Evolutionary conservation across 2,329 filamentous ascomycete genomes (phyloP).

Genomic region (Plectosphaerella cucumerina): DNA sequence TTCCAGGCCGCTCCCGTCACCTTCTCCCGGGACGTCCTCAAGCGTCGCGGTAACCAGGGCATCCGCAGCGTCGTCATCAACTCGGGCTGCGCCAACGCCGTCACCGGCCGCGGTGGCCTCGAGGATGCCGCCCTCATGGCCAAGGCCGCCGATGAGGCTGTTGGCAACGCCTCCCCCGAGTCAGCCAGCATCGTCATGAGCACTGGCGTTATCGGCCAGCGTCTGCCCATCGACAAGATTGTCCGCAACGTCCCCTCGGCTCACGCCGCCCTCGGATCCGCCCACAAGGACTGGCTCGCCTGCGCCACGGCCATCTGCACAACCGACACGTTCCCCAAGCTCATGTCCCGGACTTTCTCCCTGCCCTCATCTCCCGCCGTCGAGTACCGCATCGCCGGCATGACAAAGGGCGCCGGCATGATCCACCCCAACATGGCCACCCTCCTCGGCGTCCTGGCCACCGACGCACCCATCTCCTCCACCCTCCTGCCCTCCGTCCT

Average conservation of each 20-base stretch:
- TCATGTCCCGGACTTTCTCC: slow-evolving; percentile 78
- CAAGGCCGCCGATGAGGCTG: slow-evolving; percentile 63
- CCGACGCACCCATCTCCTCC: slow-evolving; percentile 77
- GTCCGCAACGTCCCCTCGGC: slow-evolving; percentile 75
- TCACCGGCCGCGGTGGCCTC: slow-evolving; percentile 84
- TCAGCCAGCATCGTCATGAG: slow-evolving; percentile 90
- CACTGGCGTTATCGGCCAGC: slow-evolving; percentile 94
- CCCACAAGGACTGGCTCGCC: slow-evolving; percentile 81
- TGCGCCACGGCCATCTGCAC: slow-evolving; percentile 93
- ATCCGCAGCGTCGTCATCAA: slow-evolving; percentile 86
- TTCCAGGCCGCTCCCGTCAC: slow-evolving; percentile 96
- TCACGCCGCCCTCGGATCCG: slow-evolving; percentile 63
- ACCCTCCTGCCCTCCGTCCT: slow-evolving; percentile 66
- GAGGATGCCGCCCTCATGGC: slow-evolving; percentile 89
- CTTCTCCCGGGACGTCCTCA: slow-evolving; percentile 70
- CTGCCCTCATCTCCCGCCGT: slow-evolving; percentile 73
- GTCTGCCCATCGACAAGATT: slow-evolving; percentile 89
- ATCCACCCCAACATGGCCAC: slow-evolving; percentile 99
- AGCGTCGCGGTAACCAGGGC: slow-evolving; percentile 61
- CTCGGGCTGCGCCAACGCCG: slow-evolving; percentile 94
- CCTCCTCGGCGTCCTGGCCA: slow-evolving; percentile 84
- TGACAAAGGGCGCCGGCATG: slow-evolving; percentile 98
- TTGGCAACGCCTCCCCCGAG: slow-evolving; percentile 35
- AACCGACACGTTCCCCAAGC: slow-evolving; percentile 97
- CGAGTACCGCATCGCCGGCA: slow-evolving; percentile 83